A percentile compares a stretch with the other conserved stretches of the same genome.
Conservation (phyloP, 192 early-diverging fungal genomes). For the Coemansia sp. region DNA sequence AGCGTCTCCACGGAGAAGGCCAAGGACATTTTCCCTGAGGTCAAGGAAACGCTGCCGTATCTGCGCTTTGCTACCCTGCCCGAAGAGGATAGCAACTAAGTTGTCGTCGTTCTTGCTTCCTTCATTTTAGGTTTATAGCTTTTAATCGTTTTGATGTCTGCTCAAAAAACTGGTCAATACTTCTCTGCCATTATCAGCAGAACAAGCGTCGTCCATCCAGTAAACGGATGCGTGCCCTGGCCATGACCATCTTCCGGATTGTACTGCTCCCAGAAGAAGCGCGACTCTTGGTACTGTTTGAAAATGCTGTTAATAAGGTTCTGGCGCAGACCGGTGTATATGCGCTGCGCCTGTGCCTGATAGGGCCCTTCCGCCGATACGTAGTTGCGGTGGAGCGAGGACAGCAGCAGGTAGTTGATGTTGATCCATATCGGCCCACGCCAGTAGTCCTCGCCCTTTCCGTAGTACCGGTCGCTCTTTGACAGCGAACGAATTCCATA, state of each 20-base stretch:
- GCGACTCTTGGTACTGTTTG: slow-evolving; percentile 71
- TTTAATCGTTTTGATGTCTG: background rate
- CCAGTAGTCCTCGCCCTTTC: slow-evolving; percentile 93
- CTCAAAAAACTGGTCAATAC: slow-evolving; percentile 37
- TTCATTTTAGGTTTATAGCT: background rate
- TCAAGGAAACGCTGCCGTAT: slow-evolving; percentile 81
- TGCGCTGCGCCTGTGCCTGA: slow-evolving; percentile 63
- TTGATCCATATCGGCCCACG: slow-evolving; percentile 93
- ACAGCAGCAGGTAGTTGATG: slow-evolving; percentile 80
- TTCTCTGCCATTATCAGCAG: slow-evolving; percentile 83
- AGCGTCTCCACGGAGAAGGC: slow-evolving; percentile 82
- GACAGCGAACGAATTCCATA: slow-evolving; percentile 72
- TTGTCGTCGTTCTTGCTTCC: too few relatives aligned
- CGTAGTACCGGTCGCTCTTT: slow-evolving; percentile 61
- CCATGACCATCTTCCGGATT: slow-evolving; percentile 71
- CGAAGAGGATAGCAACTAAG: slow-evolving; percentile 8
- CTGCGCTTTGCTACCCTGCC: slow-evolving; percentile 63
- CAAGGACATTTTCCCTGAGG: slow-evolving; percentile 78
- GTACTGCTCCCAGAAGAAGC: slow-evolving; percentile 95
- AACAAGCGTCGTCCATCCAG: slow-evolving; percentile 89
- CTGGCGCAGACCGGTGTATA: slow-evolving; percentile 72
- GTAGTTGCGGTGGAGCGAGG: slow-evolving; percentile 69
- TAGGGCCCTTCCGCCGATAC: slow-evolving; percentile 62
- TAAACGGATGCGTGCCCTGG: slow-evolving; percentile 88
- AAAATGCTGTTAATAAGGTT: slow-evolving; percentile 78